A percentile compares a stretch with the other conserved stretches of the same genome.
Conservation (phyloP, 2,329 filamentous ascomycete species). For the Pyricularia sp. region DNA sequence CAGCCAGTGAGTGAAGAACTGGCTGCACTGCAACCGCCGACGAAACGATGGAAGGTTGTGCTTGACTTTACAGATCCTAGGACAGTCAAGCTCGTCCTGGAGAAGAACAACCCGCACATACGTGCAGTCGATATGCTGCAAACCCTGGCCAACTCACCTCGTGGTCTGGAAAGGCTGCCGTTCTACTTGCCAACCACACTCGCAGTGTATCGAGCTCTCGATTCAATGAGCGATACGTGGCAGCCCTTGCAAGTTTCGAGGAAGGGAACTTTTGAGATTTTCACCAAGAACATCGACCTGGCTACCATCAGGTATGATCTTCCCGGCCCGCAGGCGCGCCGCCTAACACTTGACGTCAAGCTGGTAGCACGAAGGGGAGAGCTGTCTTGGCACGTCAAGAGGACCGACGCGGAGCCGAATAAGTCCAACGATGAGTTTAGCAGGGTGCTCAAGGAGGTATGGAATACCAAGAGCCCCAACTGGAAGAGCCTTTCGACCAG, state of each 20-base stretch:
- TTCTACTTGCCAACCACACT: conserved; percentile 46
- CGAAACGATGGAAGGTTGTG: conserved; percentile 35
- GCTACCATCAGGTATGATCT: conserved; percentile 42
- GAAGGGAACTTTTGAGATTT: conserved; percentile 35
- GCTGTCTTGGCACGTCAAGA: conserved; percentile 38
- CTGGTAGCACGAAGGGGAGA: conserved; percentile 34
- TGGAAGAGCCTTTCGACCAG: conserved; percentile 36
- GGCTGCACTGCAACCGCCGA: background rate
- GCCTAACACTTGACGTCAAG: conserved; percentile 38
- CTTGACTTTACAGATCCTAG: conserved; percentile 41
- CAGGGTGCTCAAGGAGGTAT: conserved; percentile 28
- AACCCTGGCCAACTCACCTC: conserved; percentile 40
- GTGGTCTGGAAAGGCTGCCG: conserved; percentile 38
- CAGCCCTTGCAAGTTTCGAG: conserved; percentile 24
- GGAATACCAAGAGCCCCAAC: conserved; percentile 27
- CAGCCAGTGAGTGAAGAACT: conserved; percentile 2
- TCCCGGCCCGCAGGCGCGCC: conserved; percentile 14
- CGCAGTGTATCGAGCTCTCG: conserved; percentile 49
- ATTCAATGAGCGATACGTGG: conserved; percentile 46
- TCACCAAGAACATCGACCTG: conserved; percentile 42
- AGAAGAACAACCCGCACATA: conserved; percentile 53
- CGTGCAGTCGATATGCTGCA: conserved; percentile 47
- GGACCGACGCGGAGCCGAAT: conserved; percentile 16
- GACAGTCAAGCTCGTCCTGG: conserved; percentile 44
- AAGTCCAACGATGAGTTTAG: conserved; percentile 22